phyloP scores from a whole-genome alignment of 768 basidiomycete species.

The Calocybe indica region DNA sequence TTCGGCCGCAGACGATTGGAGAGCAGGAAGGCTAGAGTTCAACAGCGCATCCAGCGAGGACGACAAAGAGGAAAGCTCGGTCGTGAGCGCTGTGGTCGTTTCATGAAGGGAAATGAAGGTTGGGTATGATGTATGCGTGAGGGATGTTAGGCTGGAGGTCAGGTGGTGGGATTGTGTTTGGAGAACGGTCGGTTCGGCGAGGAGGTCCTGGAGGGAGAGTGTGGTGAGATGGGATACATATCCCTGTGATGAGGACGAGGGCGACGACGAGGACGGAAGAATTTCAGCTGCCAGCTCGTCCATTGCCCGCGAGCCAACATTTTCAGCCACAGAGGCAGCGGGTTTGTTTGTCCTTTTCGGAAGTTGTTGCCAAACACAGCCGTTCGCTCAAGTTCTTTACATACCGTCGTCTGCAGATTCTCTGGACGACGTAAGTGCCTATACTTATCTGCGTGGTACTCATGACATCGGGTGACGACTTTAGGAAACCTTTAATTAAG shows the following conservation, averaged over 20 bases:
- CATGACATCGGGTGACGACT: no score
- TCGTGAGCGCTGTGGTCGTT: constrained; percentile 67
- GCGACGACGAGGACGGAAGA: constrained; percentile 17
- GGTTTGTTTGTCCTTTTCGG: no score
- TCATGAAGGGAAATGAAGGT: constrained; percentile 87
- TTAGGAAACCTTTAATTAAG: no score
- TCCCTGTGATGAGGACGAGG: constrained; percentile 22
- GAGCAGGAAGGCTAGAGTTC: constrained; percentile 59
- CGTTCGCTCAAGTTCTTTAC: no score
- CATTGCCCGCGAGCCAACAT: no score
- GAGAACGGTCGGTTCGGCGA: constrained; percentile 68
- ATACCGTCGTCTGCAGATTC: no score
- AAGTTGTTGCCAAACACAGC: no score
- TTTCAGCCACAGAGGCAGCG: no score
- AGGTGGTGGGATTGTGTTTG: constrained; percentile 83
- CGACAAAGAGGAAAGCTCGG: constrained; percentile 71
- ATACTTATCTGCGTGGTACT: no score
- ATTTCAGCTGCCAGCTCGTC: no score
- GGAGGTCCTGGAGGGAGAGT: constrained; percentile 61
- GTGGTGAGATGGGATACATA: constrained; percentile 67
- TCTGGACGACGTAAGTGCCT: no score
- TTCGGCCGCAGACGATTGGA: constrained; percentile 65
- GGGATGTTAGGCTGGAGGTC: constrained; percentile 81
- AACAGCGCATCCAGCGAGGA: constrained; percentile 68
- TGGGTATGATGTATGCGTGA: constrained; percentile 87